Percentiles rank a stretch among this genome's conserved stretches.
These are phyloP conservation scores for Davidsoniella australis DNA, from an alignment of 2,329 filamentous ascomycete genomes.

Conservation along the genomic window DNA sequence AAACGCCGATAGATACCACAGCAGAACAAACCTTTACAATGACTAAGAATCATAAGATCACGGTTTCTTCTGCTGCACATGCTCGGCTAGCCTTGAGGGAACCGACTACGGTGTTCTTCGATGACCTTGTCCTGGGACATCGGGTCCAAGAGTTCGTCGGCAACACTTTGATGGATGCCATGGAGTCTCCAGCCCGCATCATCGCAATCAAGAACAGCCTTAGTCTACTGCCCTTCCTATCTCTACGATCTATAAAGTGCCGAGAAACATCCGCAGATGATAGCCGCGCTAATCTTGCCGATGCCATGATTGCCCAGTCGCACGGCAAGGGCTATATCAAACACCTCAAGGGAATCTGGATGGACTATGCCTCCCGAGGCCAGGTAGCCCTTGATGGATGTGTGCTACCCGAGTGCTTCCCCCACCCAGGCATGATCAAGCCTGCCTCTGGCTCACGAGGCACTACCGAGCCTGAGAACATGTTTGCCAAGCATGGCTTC, in stretches of 20 bases:
- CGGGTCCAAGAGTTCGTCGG: conserved; percentile 4
- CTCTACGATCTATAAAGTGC: conserved; percentile 1
- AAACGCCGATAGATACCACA: too few species aligned
- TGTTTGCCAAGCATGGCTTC: conserved; percentile 15
- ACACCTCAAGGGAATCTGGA: conserved; percentile 14
- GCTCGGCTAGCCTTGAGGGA: too few species aligned
- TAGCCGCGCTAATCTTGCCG: conserved; percentile 2
- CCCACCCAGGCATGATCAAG: conserved; percentile 6
- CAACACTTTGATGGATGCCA: conserved; percentile 6
- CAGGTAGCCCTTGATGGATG: conserved; percentile 13
- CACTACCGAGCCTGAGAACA: conserved; percentile 4
- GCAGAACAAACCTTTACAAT: not conserved
- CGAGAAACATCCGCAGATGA: not conserved
- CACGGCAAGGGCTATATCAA: conserved; percentile 14
- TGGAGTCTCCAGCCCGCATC: conserved; percentile 9
- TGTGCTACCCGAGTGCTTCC: conserved; percentile 17
- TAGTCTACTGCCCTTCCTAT: conserved; percentile 2
- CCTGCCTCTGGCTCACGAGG: not conserved
- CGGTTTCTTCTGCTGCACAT: too few species aligned
- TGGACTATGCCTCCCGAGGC: conserved; percentile 11
- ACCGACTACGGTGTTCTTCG: not conserved
- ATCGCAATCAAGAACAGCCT: conserved; percentile 3
- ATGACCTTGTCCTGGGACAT: conserved; percentile 8
- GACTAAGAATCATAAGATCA: not conserved
- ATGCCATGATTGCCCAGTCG: conserved; percentile 7